Evolutionary conservation across 2,329 filamentous ascomycete genomes (phyloP).

Genomic region (Neofusicoccum kwambonambiense): DNA sequence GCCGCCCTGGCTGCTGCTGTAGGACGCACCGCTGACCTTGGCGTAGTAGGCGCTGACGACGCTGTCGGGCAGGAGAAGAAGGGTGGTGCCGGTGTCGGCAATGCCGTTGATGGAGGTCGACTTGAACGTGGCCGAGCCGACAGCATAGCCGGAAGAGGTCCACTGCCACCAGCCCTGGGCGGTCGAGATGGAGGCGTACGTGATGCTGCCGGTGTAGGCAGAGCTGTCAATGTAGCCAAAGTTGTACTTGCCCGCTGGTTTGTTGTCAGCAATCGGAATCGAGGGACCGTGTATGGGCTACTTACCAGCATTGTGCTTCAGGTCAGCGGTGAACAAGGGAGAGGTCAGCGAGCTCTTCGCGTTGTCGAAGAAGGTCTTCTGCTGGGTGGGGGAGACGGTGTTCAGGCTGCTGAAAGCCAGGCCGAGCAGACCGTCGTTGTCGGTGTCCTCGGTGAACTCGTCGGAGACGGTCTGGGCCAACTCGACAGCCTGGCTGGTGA

Average conservation of each 20-base stretch:
- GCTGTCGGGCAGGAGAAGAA: slow-evolving; percentile 57
- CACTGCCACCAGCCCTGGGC: slow-evolving; percentile 65
- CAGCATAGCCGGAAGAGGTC: slow-evolving; percentile 54
- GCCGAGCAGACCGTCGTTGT: slow-evolving; percentile 60
- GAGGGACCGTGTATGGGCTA: not conserved
- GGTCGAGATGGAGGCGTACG: slow-evolving; percentile 56
- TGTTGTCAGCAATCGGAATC: not conserved
- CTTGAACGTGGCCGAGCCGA: slow-evolving; percentile 43
- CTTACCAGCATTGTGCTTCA: slow-evolving; percentile 50
- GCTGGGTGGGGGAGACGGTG: slow-evolving; percentile 50
- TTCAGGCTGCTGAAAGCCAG: slow-evolving; percentile 61
- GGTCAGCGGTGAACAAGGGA: slow-evolving; percentile 58
- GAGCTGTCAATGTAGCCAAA: slow-evolving; percentile 59
- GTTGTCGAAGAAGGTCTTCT: slow-evolving; percentile 61
- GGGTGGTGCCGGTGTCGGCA: slow-evolving; percentile 69
- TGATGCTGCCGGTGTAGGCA: slow-evolving; percentile 59
- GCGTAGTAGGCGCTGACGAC: slow-evolving; percentile 61
- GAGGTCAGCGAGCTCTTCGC: slow-evolving; percentile 52
- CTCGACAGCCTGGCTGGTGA: slow-evolving; percentile 63
- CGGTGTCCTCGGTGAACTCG: slow-evolving; percentile 44
- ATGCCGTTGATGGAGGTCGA: slow-evolving; percentile 54
- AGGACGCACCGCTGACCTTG: slow-evolving; percentile 52
- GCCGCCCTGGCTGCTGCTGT: slow-evolving; percentile 53
- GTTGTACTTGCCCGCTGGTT: slow-evolving; percentile 48
- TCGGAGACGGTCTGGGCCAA: slow-evolving; percentile 59